Evolutionary conservation across 805 yeast species (phyloP), one percentile per base, ranked within the genome.

Genomic region (Teunomyces stri): DNA sequence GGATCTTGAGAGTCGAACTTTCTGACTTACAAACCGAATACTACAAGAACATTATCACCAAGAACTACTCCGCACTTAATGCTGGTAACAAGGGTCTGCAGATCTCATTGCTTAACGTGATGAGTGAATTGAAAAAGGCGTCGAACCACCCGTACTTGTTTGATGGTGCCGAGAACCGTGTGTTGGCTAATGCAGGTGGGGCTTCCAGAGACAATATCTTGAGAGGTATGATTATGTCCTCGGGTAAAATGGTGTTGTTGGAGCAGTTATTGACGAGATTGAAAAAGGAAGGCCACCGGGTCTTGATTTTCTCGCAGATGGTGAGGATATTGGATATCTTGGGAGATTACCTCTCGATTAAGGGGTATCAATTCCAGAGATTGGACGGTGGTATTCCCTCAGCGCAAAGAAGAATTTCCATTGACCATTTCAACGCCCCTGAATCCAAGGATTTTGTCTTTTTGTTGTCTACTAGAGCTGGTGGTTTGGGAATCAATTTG

Each of bases 301-400:
- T 94, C 3, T 75, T 94, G 47, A 91, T 94, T 51, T 94, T 94
- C 67, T 85, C 95, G 13, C 99, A 94, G 65, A 94, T 94, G 99
- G 99, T 94, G 22, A 76, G 97, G 57, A 90, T 94, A 80, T 76
- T 94, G 54, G 99, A 94, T 63, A 94, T 94, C 35, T 70, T 94
- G 52, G 97, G 97, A 27, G 99, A 94, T 64, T 94, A 94, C 60
- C 69, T 94, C 51, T 79, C 88, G 13, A 84, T 92, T 49, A 87
- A 92, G 57, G 97, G 97, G 20, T 79, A 84, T 46, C 84, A 82
- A 48, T 94, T 87, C 70, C 99, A 94, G 66, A 73, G 99, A 58
- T 76, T 94, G 39, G 99, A 94, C 66, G 99, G 99, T 70, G 95
- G 98, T 3, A 84, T 94, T 35, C 95, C 97, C 3, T 89, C 97